These are phyloP conservation scores for Kodamaea jinghongensis DNA, from an alignment of 805 yeast genomes.

Conservation along the genomic window DNA sequence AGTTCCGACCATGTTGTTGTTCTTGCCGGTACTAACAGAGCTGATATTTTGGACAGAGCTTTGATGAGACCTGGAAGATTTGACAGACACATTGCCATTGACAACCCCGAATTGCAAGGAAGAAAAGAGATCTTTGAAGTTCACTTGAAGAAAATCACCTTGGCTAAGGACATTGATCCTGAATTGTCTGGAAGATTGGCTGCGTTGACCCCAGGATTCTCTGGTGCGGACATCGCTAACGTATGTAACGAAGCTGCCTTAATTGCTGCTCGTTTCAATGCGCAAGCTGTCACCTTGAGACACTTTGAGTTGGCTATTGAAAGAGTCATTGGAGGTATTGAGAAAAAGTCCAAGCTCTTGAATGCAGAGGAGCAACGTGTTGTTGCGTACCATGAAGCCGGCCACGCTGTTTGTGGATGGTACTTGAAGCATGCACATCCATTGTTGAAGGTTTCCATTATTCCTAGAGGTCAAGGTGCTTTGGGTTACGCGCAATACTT, in stretches of 20 bases:
- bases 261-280: constrained; percentile 86
- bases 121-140: constrained; percentile 90
- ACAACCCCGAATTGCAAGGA: constrained; percentile 92
- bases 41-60: constrained; percentile 91
- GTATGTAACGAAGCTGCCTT: constrained; percentile 96
- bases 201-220: constrained; percentile 95
- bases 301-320: constrained; percentile 97
- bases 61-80: constrained; percentile 96
- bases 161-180: constrained; percentile 43
- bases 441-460: constrained; percentile 88
- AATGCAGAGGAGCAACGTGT: constrained; percentile 83
- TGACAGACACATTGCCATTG: constrained; percentile 88
- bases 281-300: constrained; percentile 60
- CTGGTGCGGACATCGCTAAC: constrained; percentile 98
- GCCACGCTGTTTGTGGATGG: constrained; percentile 99
- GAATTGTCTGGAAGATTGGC: constrained; percentile 82
- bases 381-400: constrained; percentile 98
- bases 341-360: constrained; percentile 80
- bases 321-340: constrained; percentile 94
- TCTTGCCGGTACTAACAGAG: constrained; percentile 94
- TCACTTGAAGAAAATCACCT: constrained; percentile 70
- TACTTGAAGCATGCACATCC: constrained; percentile 89
- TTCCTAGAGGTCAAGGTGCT: constrained; percentile 96
- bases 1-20: constrained; percentile 92
- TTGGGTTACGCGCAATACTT: constrained; percentile 96